phyloP scores from a whole-genome alignment of 306 rosid genomes.

The Begonia masoniana region DNA sequence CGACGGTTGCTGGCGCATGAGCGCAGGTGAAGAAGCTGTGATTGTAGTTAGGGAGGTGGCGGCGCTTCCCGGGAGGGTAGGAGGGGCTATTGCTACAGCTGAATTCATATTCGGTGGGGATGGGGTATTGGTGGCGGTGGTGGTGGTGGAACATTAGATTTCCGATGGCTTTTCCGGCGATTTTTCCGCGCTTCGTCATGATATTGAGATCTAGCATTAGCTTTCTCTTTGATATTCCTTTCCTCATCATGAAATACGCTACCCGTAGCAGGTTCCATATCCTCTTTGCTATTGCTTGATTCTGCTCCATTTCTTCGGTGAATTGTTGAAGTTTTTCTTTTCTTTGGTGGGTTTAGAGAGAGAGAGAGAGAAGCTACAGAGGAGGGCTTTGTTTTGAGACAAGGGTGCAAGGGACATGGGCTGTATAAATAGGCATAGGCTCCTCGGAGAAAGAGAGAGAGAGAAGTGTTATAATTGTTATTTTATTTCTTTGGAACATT shows the following conservation, averaged over 20 bases:
- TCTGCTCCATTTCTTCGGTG: slow-evolving; percentile 23
- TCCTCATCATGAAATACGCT: slow-evolving; percentile 19
- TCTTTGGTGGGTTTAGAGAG: slow-evolving; percentile 3
- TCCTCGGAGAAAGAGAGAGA: neutral
- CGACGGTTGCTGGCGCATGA: slow-evolving; percentile 33
- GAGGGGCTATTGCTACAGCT: slow-evolving; percentile 80
- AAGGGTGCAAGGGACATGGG: neutral
- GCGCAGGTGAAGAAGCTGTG: slow-evolving; percentile 32
- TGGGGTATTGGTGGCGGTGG: neutral
- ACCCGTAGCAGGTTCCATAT: slow-evolving; percentile 4
- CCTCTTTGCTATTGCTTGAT: slow-evolving; percentile 12
- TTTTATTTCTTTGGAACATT: too few species aligned
- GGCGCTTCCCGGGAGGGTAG: slow-evolving; percentile 30
- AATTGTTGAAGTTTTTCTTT: neutral
- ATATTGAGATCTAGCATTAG: slow-evolving; percentile 49
- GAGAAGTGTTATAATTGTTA: neutral
- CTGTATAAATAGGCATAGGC: slow-evolving; percentile 12
- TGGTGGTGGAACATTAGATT: slow-evolving; percentile 52
- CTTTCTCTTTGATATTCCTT: slow-evolving; percentile 55
- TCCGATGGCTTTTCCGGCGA: slow-evolving; percentile 69
- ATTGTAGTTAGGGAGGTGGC: slow-evolving; percentile 13
- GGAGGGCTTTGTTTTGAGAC: slow-evolving; percentile 3
- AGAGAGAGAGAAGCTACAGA: slow-evolving; percentile 13
- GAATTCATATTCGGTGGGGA: slow-evolving; percentile 66
- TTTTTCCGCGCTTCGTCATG: slow-evolving; percentile 69